Evolutionary conservation across 2,329 filamentous ascomycete species (phyloP).

Genomic region (Colletotrichum euphorbiae): DNA sequence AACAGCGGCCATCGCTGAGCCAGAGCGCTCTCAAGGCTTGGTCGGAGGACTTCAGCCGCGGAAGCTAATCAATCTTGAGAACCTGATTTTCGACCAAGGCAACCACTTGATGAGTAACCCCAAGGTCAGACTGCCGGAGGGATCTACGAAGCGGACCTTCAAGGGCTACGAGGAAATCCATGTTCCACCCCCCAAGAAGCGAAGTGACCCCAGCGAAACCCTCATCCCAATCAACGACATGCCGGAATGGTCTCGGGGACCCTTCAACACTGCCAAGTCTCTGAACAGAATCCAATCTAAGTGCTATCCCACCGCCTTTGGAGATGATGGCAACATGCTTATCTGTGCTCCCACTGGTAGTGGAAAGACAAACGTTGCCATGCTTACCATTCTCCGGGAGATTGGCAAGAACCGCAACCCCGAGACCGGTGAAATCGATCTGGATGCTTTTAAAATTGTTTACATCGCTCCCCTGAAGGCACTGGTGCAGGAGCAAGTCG

Average conservation of each 20-base stretch:
- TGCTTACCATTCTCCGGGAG: slow-evolving; percentile 95
- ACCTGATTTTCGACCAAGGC: slow-evolving; percentile 95
- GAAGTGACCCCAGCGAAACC: slow-evolving; percentile 81
- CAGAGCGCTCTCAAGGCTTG: slow-evolving; percentile 74
- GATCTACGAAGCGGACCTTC: slow-evolving; percentile 93
- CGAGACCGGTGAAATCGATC: slow-evolving; percentile 89
- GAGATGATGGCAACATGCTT: slow-evolving; percentile 96
- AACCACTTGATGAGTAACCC: slow-evolving; percentile 99
- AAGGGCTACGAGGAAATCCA: slow-evolving; percentile 99
- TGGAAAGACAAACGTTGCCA: slow-evolving; percentile 98
- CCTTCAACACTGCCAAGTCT: slow-evolving; percentile 87
- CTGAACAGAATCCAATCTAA: slow-evolving; percentile 96
- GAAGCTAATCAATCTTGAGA: slow-evolving; percentile 92
- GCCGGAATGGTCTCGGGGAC: slow-evolving; percentile 89
- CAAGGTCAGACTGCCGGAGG: slow-evolving; percentile 91
- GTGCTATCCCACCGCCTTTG: slow-evolving; percentile 90
- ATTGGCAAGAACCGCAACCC: slow-evolving; percentile 95
- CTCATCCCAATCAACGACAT: slow-evolving; percentile 88
- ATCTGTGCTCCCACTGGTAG: slow-evolving; percentile 97
- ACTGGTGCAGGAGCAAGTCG: slow-evolving; percentile 96
- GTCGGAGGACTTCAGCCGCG: slow-evolving; percentile 87
- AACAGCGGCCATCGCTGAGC: slow-evolving; percentile 56
- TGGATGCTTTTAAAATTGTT: slow-evolving; percentile 98
- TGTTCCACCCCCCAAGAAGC: slow-evolving; percentile 91
- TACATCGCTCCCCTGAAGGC: slow-evolving; percentile 98